Evolutionary conservation across 2,329 filamentous ascomycete species (phyloP), one percentile per base, ranked within the genome.

Genomic region (Ophiostoma ulmi): DNA sequence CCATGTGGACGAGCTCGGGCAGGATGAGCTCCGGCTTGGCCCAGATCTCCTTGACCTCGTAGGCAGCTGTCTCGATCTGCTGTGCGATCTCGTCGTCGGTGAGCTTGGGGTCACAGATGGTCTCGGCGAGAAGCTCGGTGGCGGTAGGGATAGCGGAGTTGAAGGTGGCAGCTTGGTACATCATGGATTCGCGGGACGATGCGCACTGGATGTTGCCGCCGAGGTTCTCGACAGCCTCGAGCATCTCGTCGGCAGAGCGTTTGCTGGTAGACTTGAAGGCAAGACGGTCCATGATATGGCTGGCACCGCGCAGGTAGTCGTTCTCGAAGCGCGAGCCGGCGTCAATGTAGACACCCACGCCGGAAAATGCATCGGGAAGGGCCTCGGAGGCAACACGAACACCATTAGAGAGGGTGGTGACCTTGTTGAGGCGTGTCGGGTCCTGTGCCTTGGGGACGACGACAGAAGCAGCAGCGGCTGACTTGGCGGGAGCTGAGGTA

Each of bases 91-190:
- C 95, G 26, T 92, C 88, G 36, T 96, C 91, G 10, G 92, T 96
- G 75, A 98, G 90, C 70, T 86, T 80, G 6, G 95, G 93, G 75
- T 96, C 87, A 72, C 93, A 90, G 73, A 99, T 96, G 41, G 95
- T 98, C 80, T 99, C 95, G 72, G 95, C 94, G 58, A 99, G 87
- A 22, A 99, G 82, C 39, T 86, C 92, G 35, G 97, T 87, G 14
- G 94, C 93, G 10, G 88, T 88, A 7, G 92, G 90, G 10, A 99
- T 93, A 22, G 93, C 90, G 36, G 90, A 90, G 83, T 99, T 99
- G 87, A 99, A 99, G 39, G 94, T 97, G 36, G 95, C 95, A 1
- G 93, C 92, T 80, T 99, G 95, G 83, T 99, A 99, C 95, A 99
- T 99, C 81, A 99, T 87, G 71, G 93, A 93, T 81, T 99, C 95